Conservation (phyloP, 2,329 filamentous ascomycete genomes). For the Tolypocladium amazonense region DNA sequence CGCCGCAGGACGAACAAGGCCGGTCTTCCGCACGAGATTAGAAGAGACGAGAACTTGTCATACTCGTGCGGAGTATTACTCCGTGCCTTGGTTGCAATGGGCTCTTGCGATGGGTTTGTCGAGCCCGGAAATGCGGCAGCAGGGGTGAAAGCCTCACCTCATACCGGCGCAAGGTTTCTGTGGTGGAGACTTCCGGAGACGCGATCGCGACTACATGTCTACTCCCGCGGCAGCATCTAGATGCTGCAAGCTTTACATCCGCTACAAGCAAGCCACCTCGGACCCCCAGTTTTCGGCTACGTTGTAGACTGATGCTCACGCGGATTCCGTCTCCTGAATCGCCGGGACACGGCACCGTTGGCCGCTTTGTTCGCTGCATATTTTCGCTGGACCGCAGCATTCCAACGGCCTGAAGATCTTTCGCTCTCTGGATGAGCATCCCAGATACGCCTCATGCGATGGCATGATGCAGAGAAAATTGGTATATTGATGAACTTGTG, state of each 20-base stretch:
- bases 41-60: background rate
- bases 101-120: background rate
- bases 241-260: background rate
- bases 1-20: background rate
- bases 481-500: background rate
- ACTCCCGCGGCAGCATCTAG: background rate
- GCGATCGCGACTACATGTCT: background rate
- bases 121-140: background rate
- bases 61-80: too few relatives aligned
- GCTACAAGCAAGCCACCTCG: too few relatives aligned
- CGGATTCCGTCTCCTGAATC: background rate
- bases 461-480: background rate
- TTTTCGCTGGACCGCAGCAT: background rate
- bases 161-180: background rate
- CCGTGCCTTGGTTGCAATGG: background rate
- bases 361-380: too few relatives aligned
- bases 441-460: background rate
- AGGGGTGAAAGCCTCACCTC: background rate
- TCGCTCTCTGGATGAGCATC: background rate
- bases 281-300: background rate
- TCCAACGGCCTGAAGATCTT: background rate
- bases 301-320: background rate
- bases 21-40: background rate
- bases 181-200: background rate
- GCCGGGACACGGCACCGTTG: background rate